Conservation (phyloP, 2,329 filamentous ascomycete genomes). For the Microdochium bolleyi region DNA sequence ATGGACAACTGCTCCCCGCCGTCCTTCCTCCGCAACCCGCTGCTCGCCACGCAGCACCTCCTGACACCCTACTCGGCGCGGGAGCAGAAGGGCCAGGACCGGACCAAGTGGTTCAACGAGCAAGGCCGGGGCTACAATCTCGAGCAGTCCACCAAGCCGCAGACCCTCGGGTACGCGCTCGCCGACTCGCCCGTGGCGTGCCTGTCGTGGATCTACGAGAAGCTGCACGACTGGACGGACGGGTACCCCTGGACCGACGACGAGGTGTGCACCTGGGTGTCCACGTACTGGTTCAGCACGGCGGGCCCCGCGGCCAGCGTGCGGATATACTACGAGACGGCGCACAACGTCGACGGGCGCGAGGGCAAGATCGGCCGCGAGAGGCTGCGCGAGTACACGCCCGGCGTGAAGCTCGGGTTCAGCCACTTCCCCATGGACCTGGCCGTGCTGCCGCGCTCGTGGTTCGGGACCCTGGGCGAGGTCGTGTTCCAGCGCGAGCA, state of each 20-base stretch:
- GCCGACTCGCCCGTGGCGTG: constrained; percentile 63
- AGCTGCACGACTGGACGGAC: constrained; percentile 71
- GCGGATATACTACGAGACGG: constrained; percentile 65
- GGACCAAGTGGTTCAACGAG: constrained; percentile 47
- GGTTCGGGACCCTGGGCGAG: constrained; percentile 49
- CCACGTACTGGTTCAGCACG: constrained; percentile 62
- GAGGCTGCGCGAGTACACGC: constrained; percentile 16
- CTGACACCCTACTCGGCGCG: constrained; percentile 42
- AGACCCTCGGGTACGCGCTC: constrained; percentile 63
- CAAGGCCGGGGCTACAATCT: constrained; percentile 52
- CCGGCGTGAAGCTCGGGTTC: constrained; percentile 28
- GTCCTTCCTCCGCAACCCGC: constrained; percentile 39
- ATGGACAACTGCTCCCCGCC: constrained; percentile 39
- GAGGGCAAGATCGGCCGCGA: constrained; percentile 10
- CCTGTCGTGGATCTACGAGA: constrained; percentile 75
- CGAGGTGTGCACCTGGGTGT: constrained; percentile 68
- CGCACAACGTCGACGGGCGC: constrained; percentile 25
- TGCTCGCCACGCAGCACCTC: constrained; percentile 48
- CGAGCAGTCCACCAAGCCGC: constrained; percentile 59
- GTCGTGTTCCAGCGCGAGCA: constrained; percentile 49
- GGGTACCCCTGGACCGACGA: constrained; percentile 66
- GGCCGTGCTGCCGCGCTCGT: constrained; percentile 41
- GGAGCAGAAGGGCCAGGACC: constrained; percentile 43
- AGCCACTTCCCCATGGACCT: constrained; percentile 54
- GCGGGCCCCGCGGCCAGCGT: constrained; percentile 59